phyloP scores from a whole-genome alignment of 352 stramenopile species.

The Phytophthora pluvialis region DNA sequence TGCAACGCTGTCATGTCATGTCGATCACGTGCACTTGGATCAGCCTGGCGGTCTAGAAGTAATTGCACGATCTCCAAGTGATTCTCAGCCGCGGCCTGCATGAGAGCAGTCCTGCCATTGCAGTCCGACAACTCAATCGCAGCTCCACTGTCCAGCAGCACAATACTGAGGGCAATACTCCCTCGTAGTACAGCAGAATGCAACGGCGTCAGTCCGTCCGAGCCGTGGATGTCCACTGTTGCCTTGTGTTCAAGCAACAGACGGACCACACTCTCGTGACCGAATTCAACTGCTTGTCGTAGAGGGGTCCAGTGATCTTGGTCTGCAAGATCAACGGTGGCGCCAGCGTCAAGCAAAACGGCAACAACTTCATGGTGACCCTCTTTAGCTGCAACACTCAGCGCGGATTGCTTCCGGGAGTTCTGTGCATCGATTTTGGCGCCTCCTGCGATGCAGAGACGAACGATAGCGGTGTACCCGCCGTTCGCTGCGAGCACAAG shows the following conservation, averaged over 20 bases:
- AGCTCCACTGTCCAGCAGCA: background rate
- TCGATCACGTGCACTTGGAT: background rate
- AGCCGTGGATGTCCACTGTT: background rate
- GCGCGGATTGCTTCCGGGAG: background rate
- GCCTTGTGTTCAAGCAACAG: background rate
- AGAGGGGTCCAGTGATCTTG: background rate
- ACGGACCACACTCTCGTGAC: background rate
- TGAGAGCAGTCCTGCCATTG: background rate
- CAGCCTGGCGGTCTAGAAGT: background rate
- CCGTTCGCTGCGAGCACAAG: background rate
- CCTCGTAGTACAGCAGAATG: background rate
- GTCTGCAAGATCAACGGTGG: constrained; percentile 1
- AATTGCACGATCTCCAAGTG: background rate
- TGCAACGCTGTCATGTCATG: background rate
- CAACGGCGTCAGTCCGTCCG: background rate
- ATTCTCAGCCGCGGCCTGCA: background rate
- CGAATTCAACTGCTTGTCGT: background rate
- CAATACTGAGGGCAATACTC: background rate
- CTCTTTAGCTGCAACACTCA: constrained; percentile 1
- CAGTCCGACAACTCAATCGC: background rate
- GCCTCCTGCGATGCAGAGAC: background rate
- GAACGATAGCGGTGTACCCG: background rate
- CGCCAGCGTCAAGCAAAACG: constrained; percentile 2
- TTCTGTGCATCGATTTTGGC: background rate
- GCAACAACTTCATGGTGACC: background rate